Base-by-base conservation (phyloP, 257 asterid species). In the Petunia axillaris region DNA sequence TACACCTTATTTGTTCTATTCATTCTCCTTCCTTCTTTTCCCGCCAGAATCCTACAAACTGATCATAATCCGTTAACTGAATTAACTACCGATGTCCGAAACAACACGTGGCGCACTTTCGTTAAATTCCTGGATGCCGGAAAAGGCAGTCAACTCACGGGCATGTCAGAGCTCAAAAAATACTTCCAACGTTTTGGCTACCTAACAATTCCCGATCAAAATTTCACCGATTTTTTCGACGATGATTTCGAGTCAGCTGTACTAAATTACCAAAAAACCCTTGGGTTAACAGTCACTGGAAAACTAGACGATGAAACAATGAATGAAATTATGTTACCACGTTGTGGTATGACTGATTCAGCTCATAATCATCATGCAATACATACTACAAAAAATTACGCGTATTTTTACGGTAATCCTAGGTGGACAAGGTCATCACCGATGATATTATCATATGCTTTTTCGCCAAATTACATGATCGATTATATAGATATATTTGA, bases 141-240 rank as follows among this genome's bases (percentile, higher is more conserved):
- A 9, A 91, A 88, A 64, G 98, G 98, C 55, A 82, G 83, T 90
- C 87, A 78, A 1, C 77, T 84, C 77, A 80, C 77, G 65, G 99
- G 98, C 76, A 89, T 95, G 92, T 88, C 95, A 14, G 93, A 91
- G 79, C 97, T 95, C 75, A 95, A 95, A 83, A 78, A 81, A 70
- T 93, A 95, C 85, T 92, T 95, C 85, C 89, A 85, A 55, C 92
- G 93, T 15, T 95, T 95, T 44, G 99, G 99, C 35, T 95, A 95
- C 85, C 85, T 92, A 25, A 16, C 82, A 0, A 8, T 39, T 16
- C 81, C 89, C 50, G 71, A 77, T 1, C 78, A 80, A 1, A 88
- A 77, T 75, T 80, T 89, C 73, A 83, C 92, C 4, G 93, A 95
- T 73, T 8, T 87, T 2, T 95, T 92, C 73, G 99, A 93, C 11